A percentile compares a stretch with the other conserved stretches of the same genome.
Evolutionary conservation across 257 asterid species (phyloP).

Genomic region (Thymus mandschuricus): DNA sequence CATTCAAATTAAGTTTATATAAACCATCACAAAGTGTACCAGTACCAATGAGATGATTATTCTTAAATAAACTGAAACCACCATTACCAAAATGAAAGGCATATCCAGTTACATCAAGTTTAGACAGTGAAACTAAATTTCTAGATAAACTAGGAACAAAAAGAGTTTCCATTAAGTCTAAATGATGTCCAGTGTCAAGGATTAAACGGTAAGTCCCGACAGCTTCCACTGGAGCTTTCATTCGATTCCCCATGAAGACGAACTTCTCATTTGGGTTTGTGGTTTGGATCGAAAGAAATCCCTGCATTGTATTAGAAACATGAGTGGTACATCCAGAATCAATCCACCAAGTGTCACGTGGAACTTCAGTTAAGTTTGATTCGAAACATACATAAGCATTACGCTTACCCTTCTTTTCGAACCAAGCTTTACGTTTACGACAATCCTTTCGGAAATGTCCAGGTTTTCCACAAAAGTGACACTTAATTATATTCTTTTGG

Average conservation of each 20-base stretch:
- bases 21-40: background rate
- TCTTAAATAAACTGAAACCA: background rate
- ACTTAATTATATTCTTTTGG: no score
- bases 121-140: background rate
- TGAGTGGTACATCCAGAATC: constrained; percentile 16
- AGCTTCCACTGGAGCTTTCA: background rate
- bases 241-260: background rate
- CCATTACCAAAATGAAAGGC: background rate
- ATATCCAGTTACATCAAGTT: background rate
- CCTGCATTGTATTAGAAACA: constrained; percentile 10
- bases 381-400: no score
- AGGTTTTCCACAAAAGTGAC: background rate
- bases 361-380: background rate
- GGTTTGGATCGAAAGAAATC: background rate
- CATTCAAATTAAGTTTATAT: background rate
- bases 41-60: background rate
- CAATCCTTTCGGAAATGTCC: background rate
- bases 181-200: background rate
- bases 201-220: background rate
- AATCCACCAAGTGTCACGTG: background rate
- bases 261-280: background rate
- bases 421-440: background rate
- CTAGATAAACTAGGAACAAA: background rate
- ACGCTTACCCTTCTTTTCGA: constrained; percentile 9
- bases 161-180: background rate